phyloP scores from a whole-genome alignment of 495 filamentous ascomycete genomes.

The Viridothelium virens region DNA sequence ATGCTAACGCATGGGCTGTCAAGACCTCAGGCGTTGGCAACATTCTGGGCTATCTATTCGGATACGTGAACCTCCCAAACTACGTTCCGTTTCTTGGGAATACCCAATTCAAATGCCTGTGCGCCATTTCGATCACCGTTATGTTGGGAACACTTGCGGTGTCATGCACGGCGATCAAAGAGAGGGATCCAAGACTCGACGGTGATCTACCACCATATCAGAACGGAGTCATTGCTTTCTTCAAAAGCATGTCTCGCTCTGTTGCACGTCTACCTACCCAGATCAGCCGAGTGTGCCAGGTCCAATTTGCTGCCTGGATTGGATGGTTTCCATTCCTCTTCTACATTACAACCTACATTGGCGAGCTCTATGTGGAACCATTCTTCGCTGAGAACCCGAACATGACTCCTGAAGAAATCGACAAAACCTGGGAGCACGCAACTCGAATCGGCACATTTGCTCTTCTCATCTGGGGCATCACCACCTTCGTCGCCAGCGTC shows the following conservation, averaged over 20 bases:
- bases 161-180: slow-evolving; percentile 57
- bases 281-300: slow-evolving; percentile 72
- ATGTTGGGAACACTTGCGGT: slow-evolving; percentile 58
- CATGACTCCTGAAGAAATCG: slow-evolving; percentile 64
- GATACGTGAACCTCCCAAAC: slow-evolving; percentile 66
- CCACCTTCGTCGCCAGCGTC: slow-evolving; percentile 69
- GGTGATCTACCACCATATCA: slow-evolving; percentile 46
- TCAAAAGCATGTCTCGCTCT: slow-evolving; percentile 65
- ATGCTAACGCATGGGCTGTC: slow-evolving; percentile 82
- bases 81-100: slow-evolving; percentile 67
- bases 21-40: slow-evolving; percentile 75
- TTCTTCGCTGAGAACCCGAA: slow-evolving; percentile 65
- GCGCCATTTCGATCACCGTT: slow-evolving; percentile 66
- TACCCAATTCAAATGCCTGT: slow-evolving; percentile 84
- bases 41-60: slow-evolving; percentile 75
- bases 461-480: slow-evolving; percentile 76
- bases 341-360: slow-evolving; percentile 87
- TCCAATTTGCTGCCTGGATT: slow-evolving; percentile 86
- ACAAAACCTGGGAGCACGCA: slow-evolving; percentile 69
- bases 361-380: slow-evolving; percentile 79
- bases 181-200: slow-evolving; percentile 72
- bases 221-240: slow-evolving; percentile 66
- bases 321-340: slow-evolving; percentile 94
- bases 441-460: slow-evolving; percentile 78
- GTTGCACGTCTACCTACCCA: slow-evolving; percentile 69